phyloP scores from a whole-genome alignment of 2,329 filamentous ascomycete genomes.

The Hymenoscyphus fructigenus region DNA sequence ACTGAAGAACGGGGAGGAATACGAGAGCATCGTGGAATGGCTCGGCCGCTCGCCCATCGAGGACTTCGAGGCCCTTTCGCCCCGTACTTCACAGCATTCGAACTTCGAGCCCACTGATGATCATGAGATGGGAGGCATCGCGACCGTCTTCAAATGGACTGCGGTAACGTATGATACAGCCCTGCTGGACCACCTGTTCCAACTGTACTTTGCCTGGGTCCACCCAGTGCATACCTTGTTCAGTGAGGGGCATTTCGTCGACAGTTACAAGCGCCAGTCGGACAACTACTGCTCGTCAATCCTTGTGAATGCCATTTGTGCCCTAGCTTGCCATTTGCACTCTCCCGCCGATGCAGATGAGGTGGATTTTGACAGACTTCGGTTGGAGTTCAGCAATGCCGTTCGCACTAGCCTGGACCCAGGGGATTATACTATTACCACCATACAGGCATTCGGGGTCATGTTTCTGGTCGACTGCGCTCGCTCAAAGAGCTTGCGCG shows the following conservation, averaged over 20 bases:
- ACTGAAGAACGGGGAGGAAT: conserved; percentile 32
- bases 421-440: conserved; percentile 29
- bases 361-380: conserved; percentile 30
- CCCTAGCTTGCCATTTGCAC: conserved; percentile 37
- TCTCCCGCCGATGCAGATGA: conserved; percentile 22
- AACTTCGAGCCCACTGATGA: conserved; percentile 27
- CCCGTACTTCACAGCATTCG: conserved; percentile 29
- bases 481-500: conserved; percentile 30
- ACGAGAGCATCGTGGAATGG: conserved; percentile 34
- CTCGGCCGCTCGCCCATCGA: conserved; percentile 28
- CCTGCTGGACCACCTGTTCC: conserved; percentile 35
- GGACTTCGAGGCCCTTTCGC: conserved; percentile 28
- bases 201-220: conserved; percentile 38
- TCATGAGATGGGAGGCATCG: conserved; percentile 27
- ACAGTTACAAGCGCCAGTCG: conserved; percentile 28
- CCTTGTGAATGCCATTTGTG: conserved; percentile 38
- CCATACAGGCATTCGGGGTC: conserved; percentile 35
- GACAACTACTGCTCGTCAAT: conserved; percentile 31
- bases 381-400: conserved; percentile 31
- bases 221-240: conserved; percentile 39
- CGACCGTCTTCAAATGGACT: conserved; percentile 29
- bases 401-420: conserved; percentile 27
- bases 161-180: conserved; percentile 29
- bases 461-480: conserved; percentile 36
- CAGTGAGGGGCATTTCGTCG: conserved; percentile 33